Percentiles rank a stretch among this genome's conserved stretches.
phyloP scores from a whole-genome alignment of 2,329 filamentous ascomycete species.

The Knoxdaviesia capensis region DNA sequence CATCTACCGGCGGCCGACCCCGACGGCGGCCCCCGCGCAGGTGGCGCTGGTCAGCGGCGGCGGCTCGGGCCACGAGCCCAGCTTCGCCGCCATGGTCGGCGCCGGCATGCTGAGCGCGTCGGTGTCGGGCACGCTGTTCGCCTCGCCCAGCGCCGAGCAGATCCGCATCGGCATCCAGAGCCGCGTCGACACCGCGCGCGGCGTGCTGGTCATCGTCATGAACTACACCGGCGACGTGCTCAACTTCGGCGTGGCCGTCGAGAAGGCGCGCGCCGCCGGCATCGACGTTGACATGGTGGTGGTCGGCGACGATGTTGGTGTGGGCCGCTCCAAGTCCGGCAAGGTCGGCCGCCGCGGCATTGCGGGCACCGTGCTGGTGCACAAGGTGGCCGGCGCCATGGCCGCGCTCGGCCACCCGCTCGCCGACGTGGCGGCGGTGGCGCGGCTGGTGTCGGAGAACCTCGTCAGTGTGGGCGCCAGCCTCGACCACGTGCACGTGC shows the following conservation, averaged over 20 bases:
- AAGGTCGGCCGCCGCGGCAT: slow-evolving; percentile 86
- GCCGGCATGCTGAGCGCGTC: slow-evolving; percentile 60
- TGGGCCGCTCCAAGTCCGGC: slow-evolving; percentile 62
- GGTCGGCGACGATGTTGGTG: slow-evolving; percentile 80
- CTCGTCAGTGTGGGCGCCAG: slow-evolving; percentile 72
- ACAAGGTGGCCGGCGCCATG: slow-evolving; percentile 73
- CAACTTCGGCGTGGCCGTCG: slow-evolving; percentile 84
- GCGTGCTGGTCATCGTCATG: slow-evolving; percentile 82
- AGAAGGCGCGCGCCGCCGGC: slow-evolving; percentile 71
- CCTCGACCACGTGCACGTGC: slow-evolving; percentile 81
- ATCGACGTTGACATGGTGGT: slow-evolving; percentile 72
- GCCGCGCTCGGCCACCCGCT: slow-evolving; percentile 50
- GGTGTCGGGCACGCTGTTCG: slow-evolving; percentile 76
- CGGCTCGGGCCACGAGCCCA: slow-evolving; percentile 78
- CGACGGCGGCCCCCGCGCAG: slow-evolving; percentile 27
- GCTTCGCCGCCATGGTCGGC: slow-evolving; percentile 72
- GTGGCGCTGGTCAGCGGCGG: slow-evolving; percentile 78
- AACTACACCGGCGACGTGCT: slow-evolving; percentile 84
- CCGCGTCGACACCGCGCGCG: slow-evolving; percentile 48
- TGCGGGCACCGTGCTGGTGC: slow-evolving; percentile 76
- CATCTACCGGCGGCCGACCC: slow-evolving; percentile 50
- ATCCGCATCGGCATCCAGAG: slow-evolving; percentile 56
- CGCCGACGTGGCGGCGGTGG: slow-evolving; percentile 52
- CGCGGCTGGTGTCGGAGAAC: slow-evolving; percentile 52
- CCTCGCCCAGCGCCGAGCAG: slow-evolving; percentile 64